Evolutionary conservation across 164 flowering plant species (phyloP), one percentile per base, ranked within the genome.

Genomic region (Dillenia suffruticosa): DNA sequence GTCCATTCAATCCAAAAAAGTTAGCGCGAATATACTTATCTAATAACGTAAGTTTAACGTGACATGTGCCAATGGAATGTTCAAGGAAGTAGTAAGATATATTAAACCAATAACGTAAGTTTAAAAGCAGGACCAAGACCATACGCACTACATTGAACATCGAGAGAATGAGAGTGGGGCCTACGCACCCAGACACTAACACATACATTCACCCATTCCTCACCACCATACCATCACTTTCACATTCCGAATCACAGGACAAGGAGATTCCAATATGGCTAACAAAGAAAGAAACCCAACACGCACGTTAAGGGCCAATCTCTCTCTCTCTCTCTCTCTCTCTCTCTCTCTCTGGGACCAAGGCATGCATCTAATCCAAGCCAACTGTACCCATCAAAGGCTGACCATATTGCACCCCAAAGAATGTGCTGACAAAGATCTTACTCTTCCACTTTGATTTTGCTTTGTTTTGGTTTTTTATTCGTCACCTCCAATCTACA

Each of bases 361-460:
- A 48, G 45, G 60, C 54, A 55, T 26, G 68, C 47, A 78, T 72
- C 71, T 66, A 73, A 58, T 69, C 70, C 77, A 70, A 58, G 58
- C 72, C 71, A 73, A 57, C 71, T 54, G 58, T 68, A 60, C 67
- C 65, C 70, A 69, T 68, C 74, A 66, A 63, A 73, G 68, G 62
- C 75, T 75, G 75, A 64, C 73, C 73, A 63, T 17, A 67, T 54
- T 70, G 70, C 68, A 65, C 64, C 70, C 69, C 47, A 26, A 70
- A 71, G 69, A 63, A 70, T 69, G 66, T 64, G 69, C 68, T 51
- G 69, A 76, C 76, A 76, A 76, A 79, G 63, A 74, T 68, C 73
- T 73, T 74, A 44, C 60, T 53, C 63, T 13, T 48, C 44, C 51
- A 4, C 40, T 5, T 5, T 5, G 40, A 7, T 26, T 64, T 46